Evolutionary conservation across 352 stramenopile species (phyloP).

Genomic region (Phytophthora vignae): DNA sequence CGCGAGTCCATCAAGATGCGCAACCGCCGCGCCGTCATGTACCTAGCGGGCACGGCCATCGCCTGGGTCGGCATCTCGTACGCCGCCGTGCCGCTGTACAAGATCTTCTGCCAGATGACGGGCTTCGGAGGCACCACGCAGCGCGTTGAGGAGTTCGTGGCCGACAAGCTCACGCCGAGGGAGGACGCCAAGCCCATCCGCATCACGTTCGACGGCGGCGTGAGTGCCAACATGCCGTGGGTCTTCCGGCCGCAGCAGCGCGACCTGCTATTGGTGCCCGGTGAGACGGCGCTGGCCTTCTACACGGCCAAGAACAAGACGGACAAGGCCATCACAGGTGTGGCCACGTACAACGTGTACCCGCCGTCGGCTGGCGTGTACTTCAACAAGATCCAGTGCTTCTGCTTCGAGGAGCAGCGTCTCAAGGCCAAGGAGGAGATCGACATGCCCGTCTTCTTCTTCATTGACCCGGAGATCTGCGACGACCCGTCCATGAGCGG

Average conservation of each 20-base stretch:
- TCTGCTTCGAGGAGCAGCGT: conserved; percentile 99
- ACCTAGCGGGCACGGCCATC: conserved; percentile 93
- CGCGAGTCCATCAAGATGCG: conserved; percentile 76
- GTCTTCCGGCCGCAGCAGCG: conserved; percentile 96
- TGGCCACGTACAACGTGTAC: conserved; percentile 99
- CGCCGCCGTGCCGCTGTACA: conserved; percentile 98
- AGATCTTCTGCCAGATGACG: conserved; percentile 99
- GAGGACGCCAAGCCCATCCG: conserved; percentile 94
- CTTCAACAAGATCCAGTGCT: conserved; percentile 99
- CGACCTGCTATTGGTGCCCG: conserved; percentile 94
- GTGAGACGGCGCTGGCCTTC: conserved; percentile 99
- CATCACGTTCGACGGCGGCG: conserved; percentile 96
- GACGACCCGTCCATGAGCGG: conserved; percentile 97
- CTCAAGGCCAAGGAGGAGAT: conserved; percentile 98
- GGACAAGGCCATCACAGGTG: conserved; percentile 97
- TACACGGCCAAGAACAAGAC: conserved; percentile 98
- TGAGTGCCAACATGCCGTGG: conserved; percentile 96
- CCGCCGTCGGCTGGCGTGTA: conserved; percentile 97
- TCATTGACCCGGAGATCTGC: conserved; percentile 99
- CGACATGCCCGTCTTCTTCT: conserved; percentile 99
- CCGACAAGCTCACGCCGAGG: conserved; percentile 90
- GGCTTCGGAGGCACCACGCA: conserved; percentile 97
- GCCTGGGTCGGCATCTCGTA: conserved; percentile 96
- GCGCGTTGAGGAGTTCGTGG: conserved; percentile 75
- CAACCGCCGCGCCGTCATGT: conserved; percentile 94